Evolutionary conservation across 2,329 filamentous ascomycete species (phyloP), one percentile per base, ranked within the genome.

Genomic region (Rhynchosporium graminicola): DNA sequence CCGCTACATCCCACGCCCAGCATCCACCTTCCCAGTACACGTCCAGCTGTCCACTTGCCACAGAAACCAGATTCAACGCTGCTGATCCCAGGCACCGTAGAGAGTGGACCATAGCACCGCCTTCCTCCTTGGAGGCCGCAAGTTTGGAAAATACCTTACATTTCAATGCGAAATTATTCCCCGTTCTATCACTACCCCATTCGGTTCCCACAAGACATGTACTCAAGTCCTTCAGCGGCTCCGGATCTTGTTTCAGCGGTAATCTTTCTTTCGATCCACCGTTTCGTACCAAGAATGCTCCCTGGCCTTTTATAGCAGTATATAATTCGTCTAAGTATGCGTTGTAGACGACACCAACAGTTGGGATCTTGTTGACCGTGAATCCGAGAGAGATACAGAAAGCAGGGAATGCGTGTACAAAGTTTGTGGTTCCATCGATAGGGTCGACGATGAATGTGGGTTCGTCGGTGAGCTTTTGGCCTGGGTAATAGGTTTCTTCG

Each of bases 1-100:
- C 91, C 72, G 88, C 91, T 2, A 94, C 90, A 74, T 94, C 90
- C 90, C 90, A 94, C 1, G 90, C 89, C 84, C 89, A 94, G 75
- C 89, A 92, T 0, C 91, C 90, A 43, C 88, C 89, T 77, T 94
- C 90, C 90, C 90, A 94, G 74, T 91, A 94, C 28, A 85, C 70
- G 73, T 94, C 90, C 31, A 91, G 69, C 74, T 86, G 82, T 0
- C 90, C 90, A 9, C 85, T 83, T 2, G 90, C 90, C 3, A 91
- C 87, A 45, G 81, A 83, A 62, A 88, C 91, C 20, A 93, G 75
- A 74, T 93, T 93, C 70, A 94, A 77, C 46, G 90, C 90, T 7
- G 90, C 90, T 57, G 83, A 87, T 2, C 90, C 90, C 65, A 91
- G 76, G 42, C 81, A 85, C n/a, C 90, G 80, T 62, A 94, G 74